A percentile compares a stretch with the other conserved stretches of the same genome.
Evolutionary conservation across 2,329 filamentous ascomycete genomes (phyloP).

Genomic region (Xylariaceae sp.): DNA sequence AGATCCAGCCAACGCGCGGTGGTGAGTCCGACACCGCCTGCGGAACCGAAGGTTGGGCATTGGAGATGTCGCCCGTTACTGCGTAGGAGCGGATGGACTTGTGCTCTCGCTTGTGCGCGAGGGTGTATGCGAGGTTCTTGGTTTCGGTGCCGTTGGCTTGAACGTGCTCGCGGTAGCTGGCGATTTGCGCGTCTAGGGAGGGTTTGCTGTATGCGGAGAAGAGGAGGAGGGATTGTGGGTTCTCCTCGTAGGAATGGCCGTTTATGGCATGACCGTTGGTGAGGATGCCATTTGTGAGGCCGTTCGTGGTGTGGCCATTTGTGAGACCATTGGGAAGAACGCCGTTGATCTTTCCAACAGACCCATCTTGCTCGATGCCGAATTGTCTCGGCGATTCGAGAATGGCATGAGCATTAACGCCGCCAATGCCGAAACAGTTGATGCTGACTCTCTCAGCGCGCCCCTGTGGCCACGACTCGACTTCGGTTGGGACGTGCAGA

Average conservation of each 20-base stretch:
- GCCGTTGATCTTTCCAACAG: neutral
- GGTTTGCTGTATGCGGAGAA: neutral
- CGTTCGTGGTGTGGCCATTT: neutral
- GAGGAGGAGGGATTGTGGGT: neutral
- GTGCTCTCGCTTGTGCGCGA: neutral
- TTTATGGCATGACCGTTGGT: neutral
- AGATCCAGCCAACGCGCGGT: conserved; percentile 18
- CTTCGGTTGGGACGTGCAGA: conserved; percentile 21
- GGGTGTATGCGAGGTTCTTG: neutral
- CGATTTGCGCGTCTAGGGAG: neutral
- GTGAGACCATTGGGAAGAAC: neutral
- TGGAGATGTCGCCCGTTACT: neutral
- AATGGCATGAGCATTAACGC: conserved; percentile 22
- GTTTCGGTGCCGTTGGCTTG: neutral
- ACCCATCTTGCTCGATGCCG: conserved; percentile 17
- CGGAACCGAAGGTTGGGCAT: neutral
- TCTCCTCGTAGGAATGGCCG: neutral
- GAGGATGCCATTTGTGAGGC: neutral
- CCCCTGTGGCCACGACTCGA: conserved; percentile 19
- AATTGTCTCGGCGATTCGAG: conserved; percentile 24
- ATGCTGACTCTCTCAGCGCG: conserved; percentile 27
- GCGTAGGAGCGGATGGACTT: neutral
- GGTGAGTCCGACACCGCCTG: neutral
- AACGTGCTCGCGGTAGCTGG: neutral
- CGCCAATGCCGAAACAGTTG: conserved; percentile 35